A percentile compares a stretch with the other conserved stretches of the same genome.
Evolutionary conservation across 768 basidiomycete species (phyloP).

Genomic region (Xerocomus potaroensis): DNA sequence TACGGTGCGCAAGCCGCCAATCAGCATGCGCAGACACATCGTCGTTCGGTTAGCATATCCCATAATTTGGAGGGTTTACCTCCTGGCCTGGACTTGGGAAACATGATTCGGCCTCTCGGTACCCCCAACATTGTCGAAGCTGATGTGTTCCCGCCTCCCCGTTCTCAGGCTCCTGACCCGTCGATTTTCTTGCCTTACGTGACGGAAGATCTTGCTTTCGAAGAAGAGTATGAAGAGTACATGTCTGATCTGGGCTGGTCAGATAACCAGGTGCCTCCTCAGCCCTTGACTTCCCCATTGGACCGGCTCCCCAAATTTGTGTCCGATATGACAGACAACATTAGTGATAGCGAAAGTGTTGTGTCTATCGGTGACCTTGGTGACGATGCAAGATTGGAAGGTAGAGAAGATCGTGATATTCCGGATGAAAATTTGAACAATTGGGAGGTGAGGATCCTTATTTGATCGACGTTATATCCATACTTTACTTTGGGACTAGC

Average conservation of each 20-base stretch:
- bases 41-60: constrained; percentile 80
- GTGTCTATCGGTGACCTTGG: constrained; percentile 86
- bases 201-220: constrained; percentile 90
- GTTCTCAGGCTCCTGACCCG: constrained; percentile 80
- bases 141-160: constrained; percentile 93
- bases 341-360: constrained; percentile 93
- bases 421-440: constrained; percentile 85
- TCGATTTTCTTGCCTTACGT: constrained; percentile 87
- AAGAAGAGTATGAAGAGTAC: constrained; percentile 96
- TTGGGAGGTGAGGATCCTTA: constrained; percentile 74
- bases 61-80: constrained; percentile 75
- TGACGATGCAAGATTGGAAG: constrained; percentile 68
- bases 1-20: constrained; percentile 63
- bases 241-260: constrained; percentile 82
- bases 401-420: constrained; percentile 57
- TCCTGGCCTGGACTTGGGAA: constrained; percentile 69
- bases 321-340: constrained; percentile 76
- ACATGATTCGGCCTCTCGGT: constrained; percentile 68
- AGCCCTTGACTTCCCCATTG: constrained; percentile 63
- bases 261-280: constrained; percentile 46
- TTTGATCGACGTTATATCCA: constrained; percentile 3
- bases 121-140: constrained; percentile 76
- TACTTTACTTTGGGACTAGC: constrained; percentile 40
- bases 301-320: constrained; percentile 76
- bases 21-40: constrained; percentile 56